Percentiles rank a stretch among this genome's conserved stretches.
Conservation (phyloP, 768 basidiomycete species). For the Coprinellus aureogranulatus region DNA sequence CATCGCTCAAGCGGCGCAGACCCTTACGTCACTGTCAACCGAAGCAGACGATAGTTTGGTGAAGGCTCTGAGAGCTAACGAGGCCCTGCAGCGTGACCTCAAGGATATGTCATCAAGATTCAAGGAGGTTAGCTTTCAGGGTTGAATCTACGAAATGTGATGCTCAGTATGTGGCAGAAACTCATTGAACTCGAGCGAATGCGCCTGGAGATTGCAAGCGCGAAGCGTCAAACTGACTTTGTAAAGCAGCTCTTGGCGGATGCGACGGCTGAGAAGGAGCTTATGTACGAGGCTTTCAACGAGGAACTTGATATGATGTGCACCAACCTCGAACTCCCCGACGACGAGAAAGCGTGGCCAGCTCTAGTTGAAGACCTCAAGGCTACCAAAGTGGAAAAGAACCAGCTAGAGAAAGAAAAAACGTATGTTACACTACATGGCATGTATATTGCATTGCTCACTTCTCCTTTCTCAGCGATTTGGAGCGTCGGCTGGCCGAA, state of each 20-base stretch:
- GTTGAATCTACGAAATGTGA: not conserved
- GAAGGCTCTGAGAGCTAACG: slow-evolving; percentile 52
- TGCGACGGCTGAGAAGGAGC: slow-evolving; percentile 82
- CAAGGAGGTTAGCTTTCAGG: slow-evolving; percentile 49
- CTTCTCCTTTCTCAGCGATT: slow-evolving; percentile 42
- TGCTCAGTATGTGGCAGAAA: slow-evolving; percentile 38
- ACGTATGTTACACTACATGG: too few relatives aligned
- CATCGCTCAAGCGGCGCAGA: slow-evolving; percentile 23
- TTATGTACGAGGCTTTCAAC: slow-evolving; percentile 94
- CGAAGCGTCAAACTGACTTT: slow-evolving; percentile 73
- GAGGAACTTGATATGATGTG: slow-evolving; percentile 92
- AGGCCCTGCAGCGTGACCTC: slow-evolving; percentile 52
- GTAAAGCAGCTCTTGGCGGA: slow-evolving; percentile 77
- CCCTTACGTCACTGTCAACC: slow-evolving; percentile 51
- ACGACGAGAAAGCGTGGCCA: slow-evolving; percentile 72
- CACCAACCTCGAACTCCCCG: slow-evolving; percentile 77
- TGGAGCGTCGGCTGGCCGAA: slow-evolving; percentile 70
- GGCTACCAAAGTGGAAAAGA: slow-evolving; percentile 72
- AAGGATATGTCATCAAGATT: slow-evolving; percentile 48
- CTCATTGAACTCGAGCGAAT: slow-evolving; percentile 60
- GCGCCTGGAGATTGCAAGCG: slow-evolving; percentile 62
- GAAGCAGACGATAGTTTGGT: slow-evolving; percentile 60
- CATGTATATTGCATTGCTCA: not conserved
- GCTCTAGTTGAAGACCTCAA: slow-evolving; percentile 73
- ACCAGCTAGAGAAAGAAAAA: slow-evolving; percentile 75